Evolutionary conservation across 805 yeast species (phyloP), one percentile per base, ranked within the genome.

Genomic region (Suhomyces vadensis): DNA sequence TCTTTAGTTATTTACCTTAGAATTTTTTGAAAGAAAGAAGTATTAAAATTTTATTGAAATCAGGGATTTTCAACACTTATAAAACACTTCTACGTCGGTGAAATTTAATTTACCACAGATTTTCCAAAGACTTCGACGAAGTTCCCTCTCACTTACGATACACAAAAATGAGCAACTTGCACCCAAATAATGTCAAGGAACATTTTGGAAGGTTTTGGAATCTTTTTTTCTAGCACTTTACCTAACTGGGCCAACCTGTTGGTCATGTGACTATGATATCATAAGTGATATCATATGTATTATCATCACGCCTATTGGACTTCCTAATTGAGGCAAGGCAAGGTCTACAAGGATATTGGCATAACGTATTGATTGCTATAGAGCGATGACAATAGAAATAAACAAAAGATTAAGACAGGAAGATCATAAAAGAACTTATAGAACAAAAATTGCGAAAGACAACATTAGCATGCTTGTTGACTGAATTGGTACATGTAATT

Each of bases 81-180:
- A 40, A 31, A 24, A 35, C 29, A 14, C 26, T 29, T 29, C 31
- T n/a, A 16, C 43, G 31, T 16, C 43, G 25, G 38, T 40, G 38
- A 21, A 40, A 24, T 40, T 29, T n/a, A 20, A 16, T 29, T n/a
- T 8, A 6, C 26, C 31, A 31, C 16, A 40, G 41, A 19, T 11
- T 20, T 48, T 48, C 52, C 36, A 38, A 14, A 23, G 39, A 27
- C 19, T 48, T 50, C 54, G 39, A 46, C 45, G 46, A 47, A 41
- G 39, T 48, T 48, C 52, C 42, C 31, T 17, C 31, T 29, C 27
- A 37, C 14, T 14, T 20, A n/a, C 16, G 35, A 23, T 23, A 31
- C 42, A 29, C 37, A 33, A 40, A 40, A 33, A 23, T 31, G 22
- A 19, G 25, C n/a, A 20, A 16, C 33, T 40, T 40, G 39, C 43